Evolutionary conservation across 768 basidiomycete species (phyloP).

Genomic region (Trametopsis cervina): DNA sequence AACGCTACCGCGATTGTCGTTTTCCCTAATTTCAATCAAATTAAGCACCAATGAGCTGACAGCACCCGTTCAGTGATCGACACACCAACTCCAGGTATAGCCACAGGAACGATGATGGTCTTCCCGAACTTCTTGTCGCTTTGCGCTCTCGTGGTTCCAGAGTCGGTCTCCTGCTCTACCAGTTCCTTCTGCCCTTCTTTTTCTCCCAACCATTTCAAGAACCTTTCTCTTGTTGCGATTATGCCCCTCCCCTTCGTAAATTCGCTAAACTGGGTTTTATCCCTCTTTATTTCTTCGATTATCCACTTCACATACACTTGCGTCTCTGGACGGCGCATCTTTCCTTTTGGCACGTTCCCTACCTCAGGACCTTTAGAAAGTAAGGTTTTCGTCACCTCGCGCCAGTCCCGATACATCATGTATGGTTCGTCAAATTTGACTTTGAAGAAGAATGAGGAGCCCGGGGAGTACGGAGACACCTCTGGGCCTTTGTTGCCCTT

Average conservation of each 20-base stretch:
- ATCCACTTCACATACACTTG: constrained; percentile 80
- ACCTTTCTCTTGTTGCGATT: constrained; percentile 73
- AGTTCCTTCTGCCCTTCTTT: constrained; percentile 34
- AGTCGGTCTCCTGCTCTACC: constrained; percentile 15
- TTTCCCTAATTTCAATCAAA: too few species aligned
- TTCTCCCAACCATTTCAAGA: constrained; percentile 58
- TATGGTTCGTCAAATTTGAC: constrained; percentile 99
- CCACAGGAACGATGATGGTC: constrained; percentile 82
- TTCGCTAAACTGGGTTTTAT: constrained; percentile 52
- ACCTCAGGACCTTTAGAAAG: constrained; percentile 34
- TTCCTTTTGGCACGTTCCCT: constrained; percentile 48
- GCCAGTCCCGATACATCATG: constrained; percentile 97
- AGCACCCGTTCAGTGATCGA: constrained; percentile 7
- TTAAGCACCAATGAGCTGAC: too few species aligned
- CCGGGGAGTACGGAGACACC: constrained; percentile 64
- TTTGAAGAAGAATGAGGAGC: constrained; percentile 96
- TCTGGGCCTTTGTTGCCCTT: constrained; percentile 22
- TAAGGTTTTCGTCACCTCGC: constrained; percentile 84
- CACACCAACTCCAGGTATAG: constrained; percentile 90
- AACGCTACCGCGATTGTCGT: constrained; percentile 81
- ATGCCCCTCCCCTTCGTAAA: constrained; percentile 77
- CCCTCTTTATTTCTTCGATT: constrained; percentile 58
- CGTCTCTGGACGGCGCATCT: constrained; percentile 74
- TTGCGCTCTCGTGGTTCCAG: constrained; percentile 16
- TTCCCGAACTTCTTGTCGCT: constrained; percentile 43